Base-by-base conservation (phyloP, 2,329 filamentous ascomycete genomes). In the Sporothrix sp. region DNA sequence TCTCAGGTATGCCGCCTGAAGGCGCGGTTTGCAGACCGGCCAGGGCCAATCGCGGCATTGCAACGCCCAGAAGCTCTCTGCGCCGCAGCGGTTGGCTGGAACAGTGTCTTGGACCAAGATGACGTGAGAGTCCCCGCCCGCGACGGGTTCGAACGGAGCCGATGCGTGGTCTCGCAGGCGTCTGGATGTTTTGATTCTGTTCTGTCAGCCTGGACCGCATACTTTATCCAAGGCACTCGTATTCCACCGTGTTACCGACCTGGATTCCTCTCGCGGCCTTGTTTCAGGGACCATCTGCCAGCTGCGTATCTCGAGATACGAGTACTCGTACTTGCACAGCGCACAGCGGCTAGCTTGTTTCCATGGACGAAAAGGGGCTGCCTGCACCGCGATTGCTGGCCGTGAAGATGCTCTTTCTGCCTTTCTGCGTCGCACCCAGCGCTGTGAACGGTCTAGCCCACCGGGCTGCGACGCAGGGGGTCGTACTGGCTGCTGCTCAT, bases 81-180 rank as follows among this genome's bases (percentile, higher is more conserved):
- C n/a, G n/a, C n/a, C n/a, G n/a, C n/a, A n/a, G 7, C 20, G 25
- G 6, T 28, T n/a, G 20, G 8, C 43, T 36, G 43, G 43, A 20
- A 27, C 43, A 45, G 13, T 39, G 35, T 38, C 45, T 48, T 30
- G 35, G 16, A 11, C 25, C 25, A 38, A 49, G 36, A 49, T 35
- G 27, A 49, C 46, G 46, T 35, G 46, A 35, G 25, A 42, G 46
- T 42, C 37, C 18, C 46, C 40, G 46, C 16, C 28, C 33, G 38
- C 32, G 44, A 38, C 33, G 32, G 23, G 28, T 14, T 13, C 25
- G 7, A 13, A 23, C 20, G 20, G 37, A n/a, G n/a, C n/a, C n/a
- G n/a, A n/a, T n/a, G n/a, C n/a, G n/a, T n/a, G n/a, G n/a, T n/a
- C n/a, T n/a, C n/a, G n/a, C n/a, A n/a, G n/a, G n/a, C n/a, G n/a